Evolutionary conservation across 495 filamentous ascomycete genomes (phyloP), one percentile per base, ranked within the genome.

Genomic region (Poronia punctata): DNA sequence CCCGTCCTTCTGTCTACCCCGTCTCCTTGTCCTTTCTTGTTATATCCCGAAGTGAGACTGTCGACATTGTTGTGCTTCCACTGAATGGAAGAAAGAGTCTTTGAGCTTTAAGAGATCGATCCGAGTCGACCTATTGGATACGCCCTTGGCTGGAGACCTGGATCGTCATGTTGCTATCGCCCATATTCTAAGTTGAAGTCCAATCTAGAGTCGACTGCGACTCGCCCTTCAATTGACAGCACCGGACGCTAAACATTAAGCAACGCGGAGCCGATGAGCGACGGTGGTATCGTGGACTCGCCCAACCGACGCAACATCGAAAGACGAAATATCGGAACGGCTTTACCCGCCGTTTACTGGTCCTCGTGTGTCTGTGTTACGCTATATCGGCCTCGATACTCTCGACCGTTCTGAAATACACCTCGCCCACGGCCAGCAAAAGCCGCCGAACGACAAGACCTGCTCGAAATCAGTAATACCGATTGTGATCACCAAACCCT

Each of bases 11-110:
- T 33, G 16, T 31, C 27, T 33, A 38, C 33, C 33, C 41, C 41
- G 25, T 44, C 42, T 23, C 32, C 35, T 38, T 28, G 27, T 29
- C 33, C 42, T 37, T 23, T 38, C n/a, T 33, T 33, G 16, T 38
- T 38, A 45, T 45, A 33, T 38, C 27, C 28, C 42, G 34, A n/a
- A 22, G 41, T 33, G 35, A 45, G 42, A 44, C 25, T 32, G 25
- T 45, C 35, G 10, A 38, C 23, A 34, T 16, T 38, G 33, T 38
- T 38, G 42, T 45, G 42, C 28, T 26, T 10, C 40, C 19, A 19
- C 20, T 35, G 18, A 21, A 10, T 3, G 24, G 14, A 5, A 23
- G 12, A 21, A 45, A 22, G 6, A 17, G 11, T 36, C 24, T 21
- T 25, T 11, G 26, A 38, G 21, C 41, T 19, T 27, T 3, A 25